Percentiles rank a stretch among this genome's conserved stretches.
phyloP scores from a whole-genome alignment of 192 early-diverging fungal species.

The Gaertneriomyces sp. region DNA sequence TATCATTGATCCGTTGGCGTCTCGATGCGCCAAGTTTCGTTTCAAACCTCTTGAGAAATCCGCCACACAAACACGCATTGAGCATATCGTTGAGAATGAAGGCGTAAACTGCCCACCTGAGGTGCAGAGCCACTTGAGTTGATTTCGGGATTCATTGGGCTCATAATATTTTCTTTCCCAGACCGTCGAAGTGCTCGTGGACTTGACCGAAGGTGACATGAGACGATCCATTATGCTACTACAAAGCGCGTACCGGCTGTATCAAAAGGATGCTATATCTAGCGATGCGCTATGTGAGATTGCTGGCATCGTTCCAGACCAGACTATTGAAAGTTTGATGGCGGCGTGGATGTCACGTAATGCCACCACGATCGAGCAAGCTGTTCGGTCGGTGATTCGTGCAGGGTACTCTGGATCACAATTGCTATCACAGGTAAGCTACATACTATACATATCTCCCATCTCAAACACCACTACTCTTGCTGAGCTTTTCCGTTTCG shows the following conservation, averaged over 20 bases:
- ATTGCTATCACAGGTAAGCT: constrained; percentile 65
- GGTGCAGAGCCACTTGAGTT: constrained; percentile 30
- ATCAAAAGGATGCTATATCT: constrained; percentile 47
- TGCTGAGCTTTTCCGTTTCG: neutral
- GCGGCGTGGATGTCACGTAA: constrained; percentile 49
- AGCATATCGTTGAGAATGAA: constrained; percentile 67
- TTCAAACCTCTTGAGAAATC: constrained; percentile 76
- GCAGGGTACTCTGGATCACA: constrained; percentile 74
- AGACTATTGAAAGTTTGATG: constrained; percentile 60
- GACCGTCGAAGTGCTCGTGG: constrained; percentile 64
- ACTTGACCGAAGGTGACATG: constrained; percentile 82
- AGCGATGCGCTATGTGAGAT: constrained; percentile 67
- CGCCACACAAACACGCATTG: constrained; percentile 58
- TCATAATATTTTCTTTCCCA: constrained; percentile 19
- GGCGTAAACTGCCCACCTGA: constrained; percentile 52
- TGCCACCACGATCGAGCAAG: constrained; percentile 43
- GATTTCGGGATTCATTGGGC: neutral
- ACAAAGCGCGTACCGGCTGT: constrained; percentile 73
- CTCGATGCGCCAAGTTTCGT: constrained; percentile 93
- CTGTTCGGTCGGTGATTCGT: constrained; percentile 57
- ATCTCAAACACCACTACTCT: constrained; percentile 8
- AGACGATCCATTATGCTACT: constrained; percentile 88
- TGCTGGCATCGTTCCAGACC: constrained; percentile 72
- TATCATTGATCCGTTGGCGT: constrained; percentile 92
- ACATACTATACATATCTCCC: neutral